A percentile compares a stretch with the other conserved stretches of the same genome.
Conservation (phyloP, 306 rosid genomes). For the Quercus wislizeni region DNA sequence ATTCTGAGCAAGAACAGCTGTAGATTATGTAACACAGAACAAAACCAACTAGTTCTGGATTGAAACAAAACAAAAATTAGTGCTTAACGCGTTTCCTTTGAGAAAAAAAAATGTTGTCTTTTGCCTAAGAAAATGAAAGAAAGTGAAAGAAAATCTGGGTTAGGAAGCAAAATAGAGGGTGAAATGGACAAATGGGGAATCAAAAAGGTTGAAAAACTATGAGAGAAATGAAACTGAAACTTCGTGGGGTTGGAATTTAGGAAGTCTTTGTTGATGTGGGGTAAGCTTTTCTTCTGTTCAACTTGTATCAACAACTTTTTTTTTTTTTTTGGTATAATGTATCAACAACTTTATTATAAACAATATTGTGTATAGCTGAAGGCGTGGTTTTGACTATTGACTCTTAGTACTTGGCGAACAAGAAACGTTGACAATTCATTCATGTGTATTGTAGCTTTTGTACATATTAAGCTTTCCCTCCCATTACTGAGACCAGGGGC, state of each 20-base stretch:
- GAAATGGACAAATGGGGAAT: slow-evolving; percentile 1
- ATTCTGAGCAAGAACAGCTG: not conserved
- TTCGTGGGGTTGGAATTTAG: slow-evolving; percentile 5
- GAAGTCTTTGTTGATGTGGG: slow-evolving; percentile 1
- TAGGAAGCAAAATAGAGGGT: not conserved
- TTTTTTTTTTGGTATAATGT: too few species aligned
- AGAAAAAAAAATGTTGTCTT: not conserved
- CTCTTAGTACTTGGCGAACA: not conserved
- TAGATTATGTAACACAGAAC: not conserved
- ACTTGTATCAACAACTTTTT: not conserved
- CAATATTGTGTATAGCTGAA: not conserved
- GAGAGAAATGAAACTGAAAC: not conserved
- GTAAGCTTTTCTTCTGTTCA: not conserved
- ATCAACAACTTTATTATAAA: not conserved
- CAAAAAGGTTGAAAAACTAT: not conserved
- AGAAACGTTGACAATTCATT: not conserved
- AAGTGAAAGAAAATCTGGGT: not conserved
- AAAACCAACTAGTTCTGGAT: not conserved
- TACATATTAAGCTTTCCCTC: too few species aligned
- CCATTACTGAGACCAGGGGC: too few species aligned
- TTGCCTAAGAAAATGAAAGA: not conserved
- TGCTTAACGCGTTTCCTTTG: not conserved
- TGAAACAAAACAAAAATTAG: not conserved
- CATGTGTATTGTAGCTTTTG: too few species aligned
- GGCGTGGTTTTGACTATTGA: slow-evolving; percentile 12